phyloP scores from a whole-genome alignment of 129 eudicot genomes.

The Scalesia atractyloides region DNA sequence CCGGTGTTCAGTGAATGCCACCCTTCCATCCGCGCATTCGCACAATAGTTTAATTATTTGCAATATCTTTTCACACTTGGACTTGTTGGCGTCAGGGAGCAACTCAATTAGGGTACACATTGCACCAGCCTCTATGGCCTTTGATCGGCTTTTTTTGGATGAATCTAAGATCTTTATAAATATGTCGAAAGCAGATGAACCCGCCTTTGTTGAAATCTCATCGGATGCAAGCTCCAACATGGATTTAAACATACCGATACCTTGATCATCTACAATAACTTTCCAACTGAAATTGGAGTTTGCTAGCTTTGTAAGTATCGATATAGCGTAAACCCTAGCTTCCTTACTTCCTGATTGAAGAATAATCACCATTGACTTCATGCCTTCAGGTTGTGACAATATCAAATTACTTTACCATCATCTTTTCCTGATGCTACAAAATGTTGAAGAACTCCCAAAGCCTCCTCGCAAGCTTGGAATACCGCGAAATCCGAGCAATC shows the following conservation, averaged over 20 bases:
- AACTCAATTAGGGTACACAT: slow-evolving; percentile 70
- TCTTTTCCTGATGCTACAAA: slow-evolving; percentile 45
- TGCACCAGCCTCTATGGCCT: slow-evolving; percentile 79
- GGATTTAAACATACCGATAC: slow-evolving; percentile 65
- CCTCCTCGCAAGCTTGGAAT: slow-evolving; percentile 80
- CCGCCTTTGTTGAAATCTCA: slow-evolving; percentile 55
- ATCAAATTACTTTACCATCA: slow-evolving; percentile 36
- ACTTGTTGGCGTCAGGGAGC: slow-evolving; percentile 64
- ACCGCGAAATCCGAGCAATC: slow-evolving; percentile 62
- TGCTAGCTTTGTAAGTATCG: slow-evolving; percentile 51
- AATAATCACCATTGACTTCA: slow-evolving; percentile 58
- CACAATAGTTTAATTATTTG: slow-evolving; percentile 56
- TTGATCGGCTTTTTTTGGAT: slow-evolving; percentile 58
- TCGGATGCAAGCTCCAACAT: slow-evolving; percentile 70
- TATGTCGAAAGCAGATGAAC: slow-evolving; percentile 61
- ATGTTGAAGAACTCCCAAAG: slow-evolving; percentile 53
- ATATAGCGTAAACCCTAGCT: slow-evolving; percentile 57
- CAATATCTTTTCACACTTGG: slow-evolving; percentile 63
- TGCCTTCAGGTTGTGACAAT: slow-evolving; percentile 53
- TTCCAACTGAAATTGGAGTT: slow-evolving; percentile 48
- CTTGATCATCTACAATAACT: slow-evolving; percentile 55
- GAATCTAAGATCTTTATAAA: slow-evolving; percentile 49
- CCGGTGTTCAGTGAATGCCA: slow-evolving; percentile 69
- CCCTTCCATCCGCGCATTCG: slow-evolving; percentile 73
- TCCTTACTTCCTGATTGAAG: slow-evolving; percentile 75